A percentile compares a stretch with the other conserved stretches of the same genome.
Evolutionary conservation across 1,284 basidiomycete genomes (phyloP).

Genomic region (Peniophora sp.): DNA sequence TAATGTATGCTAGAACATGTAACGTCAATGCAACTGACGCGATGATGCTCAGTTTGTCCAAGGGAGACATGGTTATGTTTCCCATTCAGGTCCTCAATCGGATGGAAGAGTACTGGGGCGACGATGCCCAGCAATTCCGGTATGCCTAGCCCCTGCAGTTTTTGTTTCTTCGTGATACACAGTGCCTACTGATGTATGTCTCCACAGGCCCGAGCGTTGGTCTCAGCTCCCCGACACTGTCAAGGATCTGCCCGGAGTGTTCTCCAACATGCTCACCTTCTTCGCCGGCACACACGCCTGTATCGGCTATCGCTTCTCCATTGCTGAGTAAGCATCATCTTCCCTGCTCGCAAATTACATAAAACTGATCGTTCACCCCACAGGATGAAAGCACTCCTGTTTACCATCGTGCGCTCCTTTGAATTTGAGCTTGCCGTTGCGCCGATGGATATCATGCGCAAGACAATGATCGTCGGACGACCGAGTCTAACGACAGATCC

Average conservation of each 20-base stretch:
- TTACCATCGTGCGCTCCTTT: conserved; percentile 31
- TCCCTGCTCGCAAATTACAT: too few relatives aligned
- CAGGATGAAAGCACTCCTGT: conserved; percentile 36
- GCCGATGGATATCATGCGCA: conserved; percentile 13
- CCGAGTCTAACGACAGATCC: conserved; percentile 17
- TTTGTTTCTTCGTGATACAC: not conserved
- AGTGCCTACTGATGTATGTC: conserved; percentile 2
- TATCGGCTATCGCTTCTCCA: conserved; percentile 64
- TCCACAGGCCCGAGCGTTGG: conserved; percentile 15
- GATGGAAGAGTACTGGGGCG: not conserved
- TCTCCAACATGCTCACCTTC: conserved; percentile 54
- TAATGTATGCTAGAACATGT: not conserved
- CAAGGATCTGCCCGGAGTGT: conserved; percentile 45
- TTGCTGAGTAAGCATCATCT: conserved; percentile 43
- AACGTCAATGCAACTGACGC: not conserved
- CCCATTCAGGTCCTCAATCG: not conserved
- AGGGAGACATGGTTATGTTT: not conserved
- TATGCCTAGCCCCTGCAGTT: not conserved
- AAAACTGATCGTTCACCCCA: not conserved
- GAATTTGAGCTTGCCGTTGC: conserved; percentile 26
- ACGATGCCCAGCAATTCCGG: not conserved
- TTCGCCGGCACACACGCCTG: conserved; percentile 52
- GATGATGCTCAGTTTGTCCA: not conserved
- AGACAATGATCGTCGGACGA: conserved; percentile 13
- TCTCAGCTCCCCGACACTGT: conserved; percentile 23